Percentiles rank a stretch among this genome's conserved stretches.
Evolutionary conservation across 2,329 filamentous ascomycete species (phyloP).

Genomic region (Alternaria ventricosa): DNA sequence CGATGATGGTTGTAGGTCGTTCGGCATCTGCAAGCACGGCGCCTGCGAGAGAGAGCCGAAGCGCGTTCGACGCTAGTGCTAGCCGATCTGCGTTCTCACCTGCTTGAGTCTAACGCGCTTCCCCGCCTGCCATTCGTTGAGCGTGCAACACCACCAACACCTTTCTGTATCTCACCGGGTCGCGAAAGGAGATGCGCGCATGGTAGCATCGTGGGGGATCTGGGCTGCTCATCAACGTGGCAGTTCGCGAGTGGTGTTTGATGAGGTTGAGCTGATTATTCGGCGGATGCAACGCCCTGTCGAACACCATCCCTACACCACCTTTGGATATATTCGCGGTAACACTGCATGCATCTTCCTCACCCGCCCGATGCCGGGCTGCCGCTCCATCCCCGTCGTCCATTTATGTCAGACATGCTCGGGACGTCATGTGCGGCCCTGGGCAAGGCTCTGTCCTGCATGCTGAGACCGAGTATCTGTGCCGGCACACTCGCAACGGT

Average conservation of each 20-base stretch:
- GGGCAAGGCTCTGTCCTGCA: background rate
- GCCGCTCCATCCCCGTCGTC: conserved; percentile 3
- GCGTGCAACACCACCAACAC: conserved; percentile 6
- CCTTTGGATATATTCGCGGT: background rate
- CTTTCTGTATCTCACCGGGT: background rate
- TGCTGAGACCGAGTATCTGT: conserved; percentile 6
- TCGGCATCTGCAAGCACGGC: conserved; percentile 7
- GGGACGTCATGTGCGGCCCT: conserved; percentile 1
- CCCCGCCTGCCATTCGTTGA: background rate
- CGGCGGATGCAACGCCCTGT: background rate
- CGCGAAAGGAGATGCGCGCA: conserved; percentile 24
- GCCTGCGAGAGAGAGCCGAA: background rate
- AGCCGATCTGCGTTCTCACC: conserved; percentile 14
- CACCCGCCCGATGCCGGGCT: conserved; percentile 4
- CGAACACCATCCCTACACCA: background rate
- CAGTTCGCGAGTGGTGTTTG: conserved; percentile 1
- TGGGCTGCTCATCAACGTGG: conserved; percentile 21
- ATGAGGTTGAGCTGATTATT: background rate
- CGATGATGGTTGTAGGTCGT: conserved; percentile 10
- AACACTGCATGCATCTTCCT: conserved; percentile 2
- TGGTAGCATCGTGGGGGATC: conserved; percentile 1
- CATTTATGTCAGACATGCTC: background rate
- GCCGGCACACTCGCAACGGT: conserved; percentile 3
- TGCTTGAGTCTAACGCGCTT: conserved; percentile 4
- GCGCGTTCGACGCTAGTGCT: conserved; percentile 15